Conservation (phyloP, 2,329 filamentous ascomycete species). For the Verticillium zaregamsianum region DNA sequence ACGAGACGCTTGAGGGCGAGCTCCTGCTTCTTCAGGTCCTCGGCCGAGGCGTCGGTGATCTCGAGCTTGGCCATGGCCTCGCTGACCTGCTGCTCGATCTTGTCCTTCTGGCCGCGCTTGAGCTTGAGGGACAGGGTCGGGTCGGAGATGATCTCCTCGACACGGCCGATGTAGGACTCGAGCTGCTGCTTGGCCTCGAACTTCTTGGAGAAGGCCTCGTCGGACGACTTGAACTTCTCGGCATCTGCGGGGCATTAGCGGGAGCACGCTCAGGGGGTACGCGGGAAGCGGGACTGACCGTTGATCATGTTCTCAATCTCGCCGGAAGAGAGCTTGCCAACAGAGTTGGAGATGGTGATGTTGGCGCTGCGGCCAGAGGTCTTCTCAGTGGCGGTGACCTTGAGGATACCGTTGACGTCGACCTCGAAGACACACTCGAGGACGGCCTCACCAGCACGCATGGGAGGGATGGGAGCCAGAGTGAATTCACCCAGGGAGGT, state of each 20-base stretch:
- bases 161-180: constrained; percentile 96
- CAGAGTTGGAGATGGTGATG: constrained; percentile 99
- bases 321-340: constrained; percentile 89
- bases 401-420: constrained; percentile 99
- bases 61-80: constrained; percentile 98
- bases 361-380: constrained; percentile 95
- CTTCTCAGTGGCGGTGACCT: constrained; percentile 99
- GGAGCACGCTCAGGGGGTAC: constrained; percentile 16
- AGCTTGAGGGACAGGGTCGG: constrained; percentile 93
- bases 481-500: constrained; percentile 97
- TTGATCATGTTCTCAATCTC: constrained; percentile 99
- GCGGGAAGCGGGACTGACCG: constrained; percentile 42
- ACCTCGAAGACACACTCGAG: constrained; percentile 99
- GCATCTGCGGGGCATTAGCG: constrained; percentile 55
- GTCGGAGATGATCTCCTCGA: constrained; percentile 98
- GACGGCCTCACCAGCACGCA: constrained; percentile 93
- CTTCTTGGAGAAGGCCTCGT: constrained; percentile 98
- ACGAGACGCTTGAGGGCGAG: constrained; percentile 94
- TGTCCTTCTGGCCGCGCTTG: constrained; percentile 99
- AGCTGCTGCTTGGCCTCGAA: constrained; percentile 99
- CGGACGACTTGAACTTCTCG: constrained; percentile 97
- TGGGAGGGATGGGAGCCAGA: constrained; percentile 77
- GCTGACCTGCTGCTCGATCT: constrained; percentile 95
- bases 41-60: constrained; percentile 83
- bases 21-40: constrained; percentile 99